Evolutionary conservation across 2,329 filamentous ascomycete genomes (phyloP), one percentile per base, ranked within the genome.

Genomic region (Claviceps pazoutovae): DNA sequence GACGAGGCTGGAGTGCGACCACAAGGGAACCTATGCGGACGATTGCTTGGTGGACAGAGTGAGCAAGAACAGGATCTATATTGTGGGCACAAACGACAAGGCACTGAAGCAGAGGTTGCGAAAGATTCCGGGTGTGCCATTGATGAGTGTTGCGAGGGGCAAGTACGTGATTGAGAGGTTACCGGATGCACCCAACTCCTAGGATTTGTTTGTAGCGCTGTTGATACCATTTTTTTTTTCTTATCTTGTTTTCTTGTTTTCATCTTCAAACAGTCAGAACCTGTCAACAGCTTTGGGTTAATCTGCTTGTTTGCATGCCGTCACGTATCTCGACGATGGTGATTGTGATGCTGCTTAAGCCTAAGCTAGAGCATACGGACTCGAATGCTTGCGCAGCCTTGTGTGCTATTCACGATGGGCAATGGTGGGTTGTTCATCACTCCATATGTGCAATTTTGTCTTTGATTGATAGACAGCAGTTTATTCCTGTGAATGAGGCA

Each of bases 91-190:
- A 45, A 84, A 85, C 62, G 84, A 87, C 75, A 78, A 86, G 58
- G 86, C 89, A 59, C 70, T 94, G 54, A 93, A 94, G 72, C 76
- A 88, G 63, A 74, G 90, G 53, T 76, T 95, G 60, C 76, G 90
- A 56, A 96, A 95, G 71, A 67, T 74, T 44, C 68, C 70, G 42
- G 74, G 76, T 67, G 82, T 86, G 53, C 83, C 83, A 26, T 80
- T 87, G 59, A 77, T 95, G 74, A 88, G 83, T 62, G 88, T 93
- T 30, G 86, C 85, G 5, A 79, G 87, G 62, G 88, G 87, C 46
- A 96, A 96, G 69, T 97, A 96, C 68, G 84, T 91, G 47, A 93
- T 98, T 62, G 93, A 97, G 74, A 80, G 90, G 61, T 69, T 96
- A 56, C 90, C 90, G 5, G 86, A 89, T 67, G 88, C 87, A 39